These are phyloP conservation scores for Deuterostichococcus epilithicus DNA, from an alignment of 139 green algal genomes.

Conservation along the genomic window DNA sequence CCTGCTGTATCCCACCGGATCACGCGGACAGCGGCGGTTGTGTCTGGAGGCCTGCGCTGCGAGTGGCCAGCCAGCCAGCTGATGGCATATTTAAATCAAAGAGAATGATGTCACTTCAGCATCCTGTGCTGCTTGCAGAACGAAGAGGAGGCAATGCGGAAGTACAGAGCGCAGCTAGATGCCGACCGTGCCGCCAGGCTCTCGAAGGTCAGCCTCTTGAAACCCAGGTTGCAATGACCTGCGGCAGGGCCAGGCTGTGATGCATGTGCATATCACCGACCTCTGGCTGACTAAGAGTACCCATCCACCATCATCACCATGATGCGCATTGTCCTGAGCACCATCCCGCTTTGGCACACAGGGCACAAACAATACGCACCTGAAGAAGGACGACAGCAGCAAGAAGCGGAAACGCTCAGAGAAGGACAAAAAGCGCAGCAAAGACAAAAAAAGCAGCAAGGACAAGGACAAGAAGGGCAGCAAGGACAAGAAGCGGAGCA, in stretches of 20 bases:
- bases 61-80: no score
- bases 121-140: not conserved
- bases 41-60: no score
- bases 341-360: not conserved
- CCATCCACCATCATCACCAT: not conserved
- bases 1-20: no score
- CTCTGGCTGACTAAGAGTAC: not conserved
- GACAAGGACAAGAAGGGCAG: conserved; percentile 10
- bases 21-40: no score
- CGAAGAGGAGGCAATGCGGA: conserved; percentile 22
- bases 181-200: conserved; percentile 33
- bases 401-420: conserved; percentile 3
- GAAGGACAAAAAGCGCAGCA: conserved; percentile 28
- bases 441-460: conserved; percentile 19
- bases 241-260: no score
- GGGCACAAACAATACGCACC: conserved; percentile 23
- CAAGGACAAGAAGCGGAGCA: conserved; percentile 12
- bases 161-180: conserved; percentile 46
- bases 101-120: not conserved
- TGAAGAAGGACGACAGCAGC: not conserved
- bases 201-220: not conserved
- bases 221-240: no score
- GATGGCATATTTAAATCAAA: no score
- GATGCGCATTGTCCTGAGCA: not conserved
- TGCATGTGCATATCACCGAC: no score